Evolutionary conservation across 1,284 basidiomycete species (phyloP).

Genomic region (Rhodotorula sp.): DNA sequence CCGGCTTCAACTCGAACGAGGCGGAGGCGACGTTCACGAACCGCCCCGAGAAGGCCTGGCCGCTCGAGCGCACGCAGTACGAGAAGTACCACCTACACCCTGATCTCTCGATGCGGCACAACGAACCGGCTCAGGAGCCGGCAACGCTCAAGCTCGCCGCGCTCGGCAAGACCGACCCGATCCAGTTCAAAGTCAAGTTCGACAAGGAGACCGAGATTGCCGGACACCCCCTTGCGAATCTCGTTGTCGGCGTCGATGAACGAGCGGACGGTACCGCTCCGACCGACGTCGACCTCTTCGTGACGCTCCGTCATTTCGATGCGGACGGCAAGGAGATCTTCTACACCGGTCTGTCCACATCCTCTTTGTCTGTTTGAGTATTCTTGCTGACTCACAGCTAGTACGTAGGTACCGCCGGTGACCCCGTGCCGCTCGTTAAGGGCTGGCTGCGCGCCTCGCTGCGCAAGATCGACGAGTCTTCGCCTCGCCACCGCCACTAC

Average conservation of each 20-base stretch:
- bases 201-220: constrained; percentile 47
- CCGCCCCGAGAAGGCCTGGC: constrained; percentile 45
- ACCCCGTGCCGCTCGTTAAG: constrained; percentile 47
- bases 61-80: constrained; percentile 46
- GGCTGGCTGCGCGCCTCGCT: constrained; percentile 48
- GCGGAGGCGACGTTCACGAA: constrained; percentile 45
- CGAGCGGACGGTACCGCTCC: constrained; percentile 40
- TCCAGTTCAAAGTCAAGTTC: constrained; percentile 42
- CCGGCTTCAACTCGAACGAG: constrained; percentile 46
- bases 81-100: constrained; percentile 42
- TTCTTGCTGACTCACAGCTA: not conserved
- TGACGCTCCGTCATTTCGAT: constrained; percentile 47
- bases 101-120: not conserved
- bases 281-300: constrained; percentile 48
- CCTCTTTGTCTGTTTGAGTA: not conserved
- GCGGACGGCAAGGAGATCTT: constrained; percentile 46
- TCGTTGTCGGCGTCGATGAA: constrained; percentile 40
- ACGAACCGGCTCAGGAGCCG: constrained; percentile 8
- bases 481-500: constrained; percentile 42
- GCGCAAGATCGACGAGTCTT: constrained; percentile 42
- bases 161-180: constrained; percentile 33
- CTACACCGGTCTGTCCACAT: constrained; percentile 42
- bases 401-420: constrained; percentile 44
- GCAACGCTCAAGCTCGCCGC: constrained; percentile 24
- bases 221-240: constrained; percentile 45